Percentiles rank a stretch among this genome's conserved stretches.
Evolutionary conservation across 768 basidiomycete genomes (phyloP).

Genomic region (Boletellus emodensis): DNA sequence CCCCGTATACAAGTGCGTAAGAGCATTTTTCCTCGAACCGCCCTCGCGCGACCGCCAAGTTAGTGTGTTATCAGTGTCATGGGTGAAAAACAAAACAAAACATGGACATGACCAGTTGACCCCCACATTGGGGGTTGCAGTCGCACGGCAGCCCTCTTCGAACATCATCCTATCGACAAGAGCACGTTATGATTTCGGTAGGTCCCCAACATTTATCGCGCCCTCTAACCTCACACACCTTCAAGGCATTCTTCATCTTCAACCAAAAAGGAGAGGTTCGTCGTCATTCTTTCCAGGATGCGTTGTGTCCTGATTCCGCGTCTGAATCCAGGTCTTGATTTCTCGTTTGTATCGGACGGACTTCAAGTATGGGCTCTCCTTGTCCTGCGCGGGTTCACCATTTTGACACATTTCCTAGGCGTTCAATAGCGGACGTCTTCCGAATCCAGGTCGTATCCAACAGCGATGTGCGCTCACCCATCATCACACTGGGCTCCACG

Average conservation of each 20-base stretch:
- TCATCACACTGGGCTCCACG: conserved; percentile 95
- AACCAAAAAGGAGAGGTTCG: conserved; percentile 98
- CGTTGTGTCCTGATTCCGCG: conserved; percentile 2
- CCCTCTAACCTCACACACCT: conserved; percentile 1
- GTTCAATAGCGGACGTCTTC: conserved; percentile 96
- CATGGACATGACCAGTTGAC: neutral
- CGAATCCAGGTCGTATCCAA: conserved; percentile 98
- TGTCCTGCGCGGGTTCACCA: neutral
- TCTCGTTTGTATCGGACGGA: conserved; percentile 94
- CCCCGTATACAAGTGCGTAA: no score
- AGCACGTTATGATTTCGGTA: conserved; percentile 44
- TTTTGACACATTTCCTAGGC: conserved; percentile 44
- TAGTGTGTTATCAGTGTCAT: no score
- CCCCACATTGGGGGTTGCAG: conserved; percentile 10
- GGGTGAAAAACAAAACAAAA: no score
- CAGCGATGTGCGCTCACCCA: conserved; percentile 93
- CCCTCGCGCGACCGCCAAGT: no score
- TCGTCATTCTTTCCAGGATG: neutral
- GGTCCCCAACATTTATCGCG: conserved; percentile 14
- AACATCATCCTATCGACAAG: conserved; percentile 5
- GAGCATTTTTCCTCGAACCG: no score
- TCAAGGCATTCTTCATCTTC: conserved; percentile 98
- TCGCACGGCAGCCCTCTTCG: neutral
- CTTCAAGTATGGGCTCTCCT: conserved; percentile 68
- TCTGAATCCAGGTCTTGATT: conserved; percentile 72